Evolutionary conservation across 2,329 filamentous ascomycete genomes (phyloP).

Genomic region (Aspergillus jensenii): DNA sequence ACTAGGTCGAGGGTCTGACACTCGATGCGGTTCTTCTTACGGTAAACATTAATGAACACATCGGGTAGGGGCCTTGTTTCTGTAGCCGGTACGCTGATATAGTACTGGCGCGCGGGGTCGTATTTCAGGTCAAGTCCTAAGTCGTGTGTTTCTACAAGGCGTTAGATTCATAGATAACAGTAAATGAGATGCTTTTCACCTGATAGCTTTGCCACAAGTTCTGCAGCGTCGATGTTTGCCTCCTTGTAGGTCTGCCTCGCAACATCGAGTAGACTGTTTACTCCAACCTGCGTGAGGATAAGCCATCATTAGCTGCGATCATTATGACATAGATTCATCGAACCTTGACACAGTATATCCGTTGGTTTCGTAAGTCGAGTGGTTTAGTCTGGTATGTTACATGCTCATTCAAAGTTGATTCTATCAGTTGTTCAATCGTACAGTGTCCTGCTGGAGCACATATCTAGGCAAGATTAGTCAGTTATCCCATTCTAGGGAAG

Average conservation of each 20-base stretch:
- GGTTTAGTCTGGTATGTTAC: slow-evolving; percentile 75
- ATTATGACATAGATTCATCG: neutral
- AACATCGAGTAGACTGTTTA: slow-evolving; percentile 84
- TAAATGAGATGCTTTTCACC: slow-evolving; percentile 44
- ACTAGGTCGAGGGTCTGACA: slow-evolving; percentile 84
- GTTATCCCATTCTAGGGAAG: neutral
- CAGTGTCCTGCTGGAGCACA: slow-evolving; percentile 65
- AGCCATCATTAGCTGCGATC: slow-evolving; percentile 11
- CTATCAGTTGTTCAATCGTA: slow-evolving; percentile 64
- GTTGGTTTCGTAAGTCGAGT: slow-evolving; percentile 83
- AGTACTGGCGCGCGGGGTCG: slow-evolving; percentile 77
- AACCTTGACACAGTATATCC: slow-evolving; percentile 83
- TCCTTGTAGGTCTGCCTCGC: slow-evolving; percentile 89
- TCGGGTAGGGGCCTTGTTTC: slow-evolving; percentile 67
- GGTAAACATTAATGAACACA: slow-evolving; percentile 73
- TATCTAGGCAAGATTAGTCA: slow-evolving; percentile 41
- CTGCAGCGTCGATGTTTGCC: slow-evolving; percentile 72
- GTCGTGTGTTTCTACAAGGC: slow-evolving; percentile 53
- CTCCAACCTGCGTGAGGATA: slow-evolving; percentile 60
- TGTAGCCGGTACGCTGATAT: slow-evolving; percentile 62
- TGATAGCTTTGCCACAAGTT: slow-evolving; percentile 67
- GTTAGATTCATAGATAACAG: slow-evolving; percentile 19
- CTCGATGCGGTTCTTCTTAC: slow-evolving; percentile 73
- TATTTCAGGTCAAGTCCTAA: slow-evolving; percentile 69
- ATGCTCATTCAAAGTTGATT: slow-evolving; percentile 73